Evolutionary conservation across 192 early-diverging fungal species (phyloP), one percentile per base, ranked within the genome.

Genomic region (Radiomyces spectabilis): DNA sequence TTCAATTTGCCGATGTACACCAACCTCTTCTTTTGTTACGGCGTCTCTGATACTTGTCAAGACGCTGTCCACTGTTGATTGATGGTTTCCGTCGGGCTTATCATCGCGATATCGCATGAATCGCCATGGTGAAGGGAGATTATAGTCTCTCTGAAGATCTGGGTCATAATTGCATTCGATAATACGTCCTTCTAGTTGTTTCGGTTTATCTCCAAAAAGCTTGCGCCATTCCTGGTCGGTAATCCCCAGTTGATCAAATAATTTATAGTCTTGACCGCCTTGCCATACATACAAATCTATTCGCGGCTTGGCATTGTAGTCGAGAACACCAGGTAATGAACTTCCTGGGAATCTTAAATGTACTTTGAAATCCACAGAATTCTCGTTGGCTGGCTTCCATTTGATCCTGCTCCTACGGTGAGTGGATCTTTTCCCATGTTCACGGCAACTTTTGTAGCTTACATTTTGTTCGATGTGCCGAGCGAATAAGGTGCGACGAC

Each of bases 331-430:
- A 34, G 57, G 57, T 34, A 64, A 41, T 4, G 57, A 56, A 21
- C 45, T 48, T 3, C 44, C 34, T 7, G 60, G 49, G 22, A 53
- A 62, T 25, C 66, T 42, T 6, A 83, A 37, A 7, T 55, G 35
- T n/a, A 89, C 46, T 42, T 66, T 69, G 24, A 93, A 87, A 52
- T 93, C 90, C 8, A 90, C 68, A 0, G 88, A 87, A 57, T 91
- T 93, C 44, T 90, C 87, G 55, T 77, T 68, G 7, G 85, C 77
- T 13, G 90, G 86, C 55, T 91, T 93, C 90, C 90, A 93, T 66
- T 93, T 93, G 45, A 91, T 59, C 63, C 88, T 92, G 30, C 39
- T 12, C n/a, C n/a, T n/a, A n/a, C n/a, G n/a, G n/a, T n/a, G n/a
- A n/a, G n/a, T n/a, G n/a, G n/a, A 19, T 31, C 12, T 35, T 35